Conservation (phyloP, 1,284 basidiomycete genomes). For the Trichosporon ovoides region DNA sequence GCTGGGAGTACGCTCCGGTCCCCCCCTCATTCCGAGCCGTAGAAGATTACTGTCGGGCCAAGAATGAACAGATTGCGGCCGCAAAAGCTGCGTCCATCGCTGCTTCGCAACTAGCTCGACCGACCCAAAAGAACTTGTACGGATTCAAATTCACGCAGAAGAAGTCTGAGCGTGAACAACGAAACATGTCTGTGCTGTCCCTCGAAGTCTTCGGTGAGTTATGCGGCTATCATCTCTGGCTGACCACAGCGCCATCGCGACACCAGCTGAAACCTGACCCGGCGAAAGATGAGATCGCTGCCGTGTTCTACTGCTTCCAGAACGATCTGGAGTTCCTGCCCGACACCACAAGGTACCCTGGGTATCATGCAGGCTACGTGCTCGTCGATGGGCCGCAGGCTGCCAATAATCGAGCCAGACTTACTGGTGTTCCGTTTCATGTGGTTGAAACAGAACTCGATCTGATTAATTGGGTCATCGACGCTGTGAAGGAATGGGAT, state of each 20-base stretch:
- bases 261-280: conserved; percentile 65
- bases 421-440: conserved; percentile 54
- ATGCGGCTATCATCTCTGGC: background rate
- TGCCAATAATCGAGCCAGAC: conserved; percentile 18
- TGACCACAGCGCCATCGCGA: conserved; percentile 31
- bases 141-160: conserved; percentile 61
- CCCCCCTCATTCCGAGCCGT: conserved; percentile 56
- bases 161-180: conserved; percentile 57
- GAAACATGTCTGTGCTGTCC: conserved; percentile 73
- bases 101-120: conserved; percentile 61
- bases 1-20: conserved; percentile 70
- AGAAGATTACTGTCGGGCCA: conserved; percentile 55
- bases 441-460: conserved; percentile 70
- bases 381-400: conserved; percentile 50
- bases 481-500: conserved; percentile 71
- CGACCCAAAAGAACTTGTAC: conserved; percentile 67
- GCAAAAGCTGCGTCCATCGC: background rate
- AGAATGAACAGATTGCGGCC: conserved; percentile 24
- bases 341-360: conserved; percentile 45
- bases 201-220: conserved; percentile 75
- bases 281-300: conserved; percentile 63
- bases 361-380: conserved; percentile 59
- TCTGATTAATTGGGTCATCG: conserved; percentile 71
- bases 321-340: conserved; percentile 54
- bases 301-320: conserved; percentile 66